phyloP scores from a whole-genome alignment of 371 early-diverging fungal species.

The Syncephalastrum monosporum region DNA sequence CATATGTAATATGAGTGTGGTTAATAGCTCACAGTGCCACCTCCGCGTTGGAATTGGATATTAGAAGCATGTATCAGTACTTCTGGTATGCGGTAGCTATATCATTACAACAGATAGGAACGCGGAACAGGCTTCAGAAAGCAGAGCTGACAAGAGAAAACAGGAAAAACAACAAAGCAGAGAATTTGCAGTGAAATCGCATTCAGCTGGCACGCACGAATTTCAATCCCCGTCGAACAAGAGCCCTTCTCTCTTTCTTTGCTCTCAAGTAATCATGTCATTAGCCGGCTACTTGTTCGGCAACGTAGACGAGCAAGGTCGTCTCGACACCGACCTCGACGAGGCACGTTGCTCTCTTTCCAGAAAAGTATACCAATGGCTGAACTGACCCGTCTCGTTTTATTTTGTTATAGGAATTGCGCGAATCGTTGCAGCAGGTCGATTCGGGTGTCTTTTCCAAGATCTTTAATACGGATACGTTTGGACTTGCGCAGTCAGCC shows the following conservation, averaged over 20 bases:
- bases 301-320: constrained; percentile 85
- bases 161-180: too few relatives aligned
- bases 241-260: constrained; percentile 2
- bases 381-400: background rate
- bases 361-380: background rate
- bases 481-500: constrained; percentile 45
- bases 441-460: constrained; percentile 52
- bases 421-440: constrained; percentile 61
- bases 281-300: constrained; percentile 82
- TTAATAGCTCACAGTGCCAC: too few relatives aligned
- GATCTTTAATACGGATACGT: constrained; percentile 56
- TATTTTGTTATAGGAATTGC: constrained; percentile 57
- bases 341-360: constrained; percentile 36
- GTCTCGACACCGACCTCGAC: constrained; percentile 66
- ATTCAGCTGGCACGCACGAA: too few relatives aligned
- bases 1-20: too few relatives aligned
- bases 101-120: too few relatives aligned
- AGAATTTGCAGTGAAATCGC: too few relatives aligned
- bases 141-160: too few relatives aligned
- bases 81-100: too few relatives aligned
- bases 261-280: constrained; percentile 44
- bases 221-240: too few relatives aligned
- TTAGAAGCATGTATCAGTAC: too few relatives aligned
- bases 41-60: too few relatives aligned
- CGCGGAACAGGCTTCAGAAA: too few relatives aligned